A percentile compares a stretch with the other conserved stretches of the same genome.
Evolutionary conservation across 169 alveolate species (phyloP).

Genomic region (Miamiensis avidus): DNA sequence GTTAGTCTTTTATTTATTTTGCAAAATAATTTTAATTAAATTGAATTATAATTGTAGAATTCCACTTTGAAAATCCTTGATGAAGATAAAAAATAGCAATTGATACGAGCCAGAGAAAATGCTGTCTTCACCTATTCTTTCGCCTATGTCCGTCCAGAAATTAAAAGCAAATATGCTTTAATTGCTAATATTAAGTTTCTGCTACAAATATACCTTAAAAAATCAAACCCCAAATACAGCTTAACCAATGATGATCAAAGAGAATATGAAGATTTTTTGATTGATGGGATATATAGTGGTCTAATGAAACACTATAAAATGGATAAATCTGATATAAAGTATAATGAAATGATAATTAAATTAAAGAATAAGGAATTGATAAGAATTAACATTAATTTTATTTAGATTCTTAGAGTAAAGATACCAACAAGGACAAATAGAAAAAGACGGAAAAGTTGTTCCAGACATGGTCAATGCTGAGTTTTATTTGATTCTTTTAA

Average conservation of each 20-base stretch:
- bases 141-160: conserved; percentile 12
- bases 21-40: no score
- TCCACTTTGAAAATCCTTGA: neutral
- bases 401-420: neutral
- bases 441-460: neutral
- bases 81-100: neutral
- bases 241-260: conserved; percentile 1
- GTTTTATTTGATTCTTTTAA: neutral
- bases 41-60: no score
- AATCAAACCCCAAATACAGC: neutral
- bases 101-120: neutral
- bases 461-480: conserved; percentile 22
- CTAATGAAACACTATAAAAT: conserved; percentile 12
- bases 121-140: conserved; percentile 5
- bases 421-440: neutral
- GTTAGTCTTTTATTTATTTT: no score
- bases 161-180: conserved; percentile 1
- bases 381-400: neutral
- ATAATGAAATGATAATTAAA: neutral
- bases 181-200: conserved; percentile 11
- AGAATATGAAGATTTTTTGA: neutral
- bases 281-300: neutral
- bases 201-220: neutral
- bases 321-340: conserved; percentile 11
- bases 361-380: neutral